Conservation (phyloP, 2,329 filamentous ascomycete genomes). For the Aspergillus hiratsukae region DNA sequence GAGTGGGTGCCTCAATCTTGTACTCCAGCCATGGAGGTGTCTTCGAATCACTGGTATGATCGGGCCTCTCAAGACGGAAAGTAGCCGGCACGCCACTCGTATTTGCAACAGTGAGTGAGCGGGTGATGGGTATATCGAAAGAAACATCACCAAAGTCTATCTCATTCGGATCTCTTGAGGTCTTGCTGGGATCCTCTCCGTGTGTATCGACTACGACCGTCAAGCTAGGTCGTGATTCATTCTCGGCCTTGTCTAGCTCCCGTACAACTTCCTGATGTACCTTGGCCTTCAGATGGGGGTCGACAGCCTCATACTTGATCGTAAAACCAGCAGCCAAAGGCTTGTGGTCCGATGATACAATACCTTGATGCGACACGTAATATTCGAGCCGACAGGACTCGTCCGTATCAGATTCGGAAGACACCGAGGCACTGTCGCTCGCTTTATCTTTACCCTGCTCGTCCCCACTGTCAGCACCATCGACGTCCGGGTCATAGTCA, state of each 20-base stretch:
- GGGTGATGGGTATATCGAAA: constrained; percentile 62
- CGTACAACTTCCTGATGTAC: constrained; percentile 82
- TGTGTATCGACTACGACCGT: constrained; percentile 73
- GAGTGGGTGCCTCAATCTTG: constrained; percentile 54
- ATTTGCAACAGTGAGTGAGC: constrained; percentile 80
- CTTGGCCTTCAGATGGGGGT: constrained; percentile 76
- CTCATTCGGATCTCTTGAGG: constrained; percentile 44
- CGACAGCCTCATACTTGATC: constrained; percentile 79
- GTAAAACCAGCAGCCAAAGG: constrained; percentile 80
- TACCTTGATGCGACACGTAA: constrained; percentile 83
- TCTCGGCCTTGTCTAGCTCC: constrained; percentile 85
- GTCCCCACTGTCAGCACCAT: constrained; percentile 55
- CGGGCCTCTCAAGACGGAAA: constrained; percentile 72
- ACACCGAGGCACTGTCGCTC: constrained; percentile 35
- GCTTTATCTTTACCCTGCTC: constrained; percentile 51
- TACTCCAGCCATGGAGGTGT: constrained; percentile 67
- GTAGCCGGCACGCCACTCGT: constrained; percentile 77
- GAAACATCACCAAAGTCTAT: constrained; percentile 75
- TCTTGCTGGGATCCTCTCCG: constrained; percentile 27
- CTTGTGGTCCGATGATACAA: constrained; percentile 94
- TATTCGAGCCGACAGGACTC: constrained; percentile 56
- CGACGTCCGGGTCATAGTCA: constrained; percentile 81
- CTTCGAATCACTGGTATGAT: constrained; percentile 37
- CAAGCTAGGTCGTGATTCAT: constrained; percentile 77
- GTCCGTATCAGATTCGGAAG: constrained; percentile 30